Evolutionary conservation across 73 alveolate species (phyloP).

Genomic region (Tetrahymena borealis): DNA sequence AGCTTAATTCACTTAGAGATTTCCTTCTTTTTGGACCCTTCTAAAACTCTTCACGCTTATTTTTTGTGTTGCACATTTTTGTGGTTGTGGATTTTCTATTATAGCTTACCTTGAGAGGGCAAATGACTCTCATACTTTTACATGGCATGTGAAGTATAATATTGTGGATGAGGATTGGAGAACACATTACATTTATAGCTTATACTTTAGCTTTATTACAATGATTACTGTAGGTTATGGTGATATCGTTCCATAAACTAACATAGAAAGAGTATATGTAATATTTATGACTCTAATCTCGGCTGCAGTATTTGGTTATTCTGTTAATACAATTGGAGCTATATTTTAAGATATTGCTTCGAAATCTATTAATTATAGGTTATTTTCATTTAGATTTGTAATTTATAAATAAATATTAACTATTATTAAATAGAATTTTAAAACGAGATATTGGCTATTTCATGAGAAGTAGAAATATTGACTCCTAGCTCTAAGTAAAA

Average conservation of each 20-base stretch:
- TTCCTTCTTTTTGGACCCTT: constrained; percentile 3
- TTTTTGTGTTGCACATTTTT: constrained; percentile 28
- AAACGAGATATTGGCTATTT: neutral
- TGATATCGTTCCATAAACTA: constrained; percentile 27
- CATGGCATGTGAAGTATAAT: constrained; percentile 5
- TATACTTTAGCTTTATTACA: constrained; percentile 27
- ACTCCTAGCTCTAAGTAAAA: neutral
- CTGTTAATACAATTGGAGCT: constrained; percentile 15
- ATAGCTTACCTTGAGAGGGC: constrained; percentile 14
- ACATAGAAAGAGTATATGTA: constrained; percentile 28
- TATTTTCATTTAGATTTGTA: neutral
- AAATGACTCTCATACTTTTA: neutral
- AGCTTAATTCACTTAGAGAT: neutral
- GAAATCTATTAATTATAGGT: neutral
- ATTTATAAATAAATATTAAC: too few species aligned
- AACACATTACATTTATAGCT: constrained; percentile 10
- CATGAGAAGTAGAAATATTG: neutral
- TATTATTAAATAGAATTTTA: neutral
- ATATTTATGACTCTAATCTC: constrained; percentile 30
- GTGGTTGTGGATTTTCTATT: constrained; percentile 33
- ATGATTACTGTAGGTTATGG: constrained; percentile 44
- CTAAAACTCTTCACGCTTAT: constrained; percentile 13
- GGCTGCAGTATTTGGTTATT: constrained; percentile 36
- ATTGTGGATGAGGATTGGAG: constrained; percentile 17
- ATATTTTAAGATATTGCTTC: neutral